Base-by-base conservation (phyloP, 768 basidiomycete genomes). In the Tricholoma bakamatsutake region DNA sequence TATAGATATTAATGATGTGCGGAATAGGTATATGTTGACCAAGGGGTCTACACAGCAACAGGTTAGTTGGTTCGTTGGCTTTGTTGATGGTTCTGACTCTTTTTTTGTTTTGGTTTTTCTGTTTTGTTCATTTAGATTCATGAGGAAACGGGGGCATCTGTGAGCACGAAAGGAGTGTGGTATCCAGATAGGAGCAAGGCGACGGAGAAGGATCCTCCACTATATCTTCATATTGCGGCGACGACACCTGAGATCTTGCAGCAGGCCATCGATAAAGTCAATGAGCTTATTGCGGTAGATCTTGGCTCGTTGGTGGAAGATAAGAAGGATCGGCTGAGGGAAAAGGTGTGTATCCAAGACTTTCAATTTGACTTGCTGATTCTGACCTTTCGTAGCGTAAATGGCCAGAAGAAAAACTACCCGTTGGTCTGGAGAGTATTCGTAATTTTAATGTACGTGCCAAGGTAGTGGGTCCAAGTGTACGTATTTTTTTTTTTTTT, bases 341-440 rank as follows among this genome's bases (percentile, higher is more conserved):
- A 88, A 71, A 80, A 84, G 72, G 88, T 90, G 62, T 35, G 66
- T 56, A 30, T 53, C 12, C 24, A n/a, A 12, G 9, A 10, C 46
- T 34, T 31, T 18, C 13, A 13, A 4, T 34, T 12, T 15, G 18
- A 21, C 1, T 21, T n/a, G 46, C 27, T 27, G 9, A 43, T 35
- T 49, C 40, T 48, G n/a, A 28, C 46, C 17, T 28, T 24, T n/a
- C 24, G 9, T 49, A 93, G 90, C 80, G 92, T 53, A 97, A 96
- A 83, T 98, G 96, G 96, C 94, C 95, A 1, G 96, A 98, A 69
- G 94, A 95, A 71, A 98, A 97, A 71, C 73, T 98, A 8, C 86
- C 85, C 0, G 91, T 99, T 39, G 87, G 85, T 3, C 68, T 99
- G 52, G 95, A 98, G 13, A 87, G 85, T 52, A 83, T 98, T 62